Evolutionary conservation across 202 grass and related monocot genomes (phyloP), one percentile per base, ranked within the genome.

Genomic region (Panicum hallii): DNA sequence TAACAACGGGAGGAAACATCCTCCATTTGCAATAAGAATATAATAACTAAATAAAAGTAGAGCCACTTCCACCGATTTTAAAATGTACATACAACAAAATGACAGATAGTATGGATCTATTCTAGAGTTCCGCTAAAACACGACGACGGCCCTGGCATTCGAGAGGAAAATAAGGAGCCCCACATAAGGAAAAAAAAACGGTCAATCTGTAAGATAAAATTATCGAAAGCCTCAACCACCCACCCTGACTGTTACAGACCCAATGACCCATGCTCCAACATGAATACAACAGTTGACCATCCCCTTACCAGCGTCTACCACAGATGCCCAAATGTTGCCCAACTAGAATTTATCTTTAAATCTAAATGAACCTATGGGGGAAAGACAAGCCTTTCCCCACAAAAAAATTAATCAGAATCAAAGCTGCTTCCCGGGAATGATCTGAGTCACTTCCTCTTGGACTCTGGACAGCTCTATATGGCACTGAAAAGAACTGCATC

Each of bases 361-460:
- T 82, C 91, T 90, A 95, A 90, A 84, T 62, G 75, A 88, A 92
- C 90, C 88, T 92, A 90, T 88, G 72, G 64, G 82, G 84, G 82
- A 79, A 94, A 95, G 86, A 86, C 57, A 83, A 48, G 78, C 68
- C 83, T 88, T 90, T 81, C 81, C 77, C 84, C 40, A 47, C 36
- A 81, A 85, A 92, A 93, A 91, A 91, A 70, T 40, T 73, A 85
- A 93, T 94, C 89, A 94, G 88, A 92, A 94, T 86, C 87, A 91
- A 91, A 91, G 91, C 90, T 90, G 88, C 94, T 90, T 88, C 87
- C 94, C 91, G 85, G 91, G 91, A 93, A 97, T 83, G 88, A 92
- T 87, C 84, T n/a, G 80, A 90, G 85, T 89, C 88, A 91, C 85
- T 91, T 93, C 94, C 92, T 94, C 94, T 66, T 94, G 92, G 94